A percentile compares a stretch with the other conserved stretches of the same genome.
Conservation (phyloP, 1,139 yeast species). For the Kurtzmaniella natalensis region DNA sequence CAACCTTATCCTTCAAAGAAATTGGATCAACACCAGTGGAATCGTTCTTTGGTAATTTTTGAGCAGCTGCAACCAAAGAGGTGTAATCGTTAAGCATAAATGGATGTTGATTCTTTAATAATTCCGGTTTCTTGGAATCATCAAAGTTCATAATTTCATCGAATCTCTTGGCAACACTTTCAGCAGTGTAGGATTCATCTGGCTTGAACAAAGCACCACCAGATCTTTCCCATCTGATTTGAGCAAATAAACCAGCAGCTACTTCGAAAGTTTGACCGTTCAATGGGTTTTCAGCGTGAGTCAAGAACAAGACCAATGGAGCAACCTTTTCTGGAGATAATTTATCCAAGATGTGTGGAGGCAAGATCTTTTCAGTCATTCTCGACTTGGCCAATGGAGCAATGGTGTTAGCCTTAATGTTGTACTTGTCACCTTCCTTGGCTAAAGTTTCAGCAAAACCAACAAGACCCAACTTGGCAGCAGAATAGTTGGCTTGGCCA, state of each 20-base stretch:
- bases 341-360: slow-evolving; percentile 76
- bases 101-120: slow-evolving; percentile 63
- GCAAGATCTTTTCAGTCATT: slow-evolving; percentile 90
- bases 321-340: slow-evolving; percentile 86
- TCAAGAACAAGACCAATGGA: slow-evolving; percentile 78
- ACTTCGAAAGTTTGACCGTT: slow-evolving; percentile 83
- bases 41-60: slow-evolving; percentile 49
- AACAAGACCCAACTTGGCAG: slow-evolving; percentile 86
- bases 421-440: slow-evolving; percentile 84
- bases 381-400: slow-evolving; percentile 95
- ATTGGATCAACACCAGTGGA: slow-evolving; percentile 40
- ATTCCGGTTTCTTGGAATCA: slow-evolving; percentile 48
- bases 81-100: slow-evolving; percentile 55
- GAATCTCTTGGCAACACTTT: slow-evolving; percentile 71
- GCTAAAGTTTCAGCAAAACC: slow-evolving; percentile 94
- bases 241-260: slow-evolving; percentile 92
- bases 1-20: slow-evolving; percentile 78
- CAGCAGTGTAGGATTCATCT: slow-evolving; percentile 74
- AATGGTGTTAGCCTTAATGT: slow-evolving; percentile 79
- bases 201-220: slow-evolving; percentile 84
- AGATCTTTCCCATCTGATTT: slow-evolving; percentile 93
- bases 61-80: slow-evolving; percentile 50
- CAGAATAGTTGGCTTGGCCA: slow-evolving; percentile 95
- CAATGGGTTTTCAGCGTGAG: slow-evolving; percentile 54
- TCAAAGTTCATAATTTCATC: slow-evolving; percentile 60